Evolutionary conservation across 2,329 filamentous ascomycete species (phyloP), one percentile per base, ranked within the genome.

Genomic region (Dactylella cylindrospora): DNA sequence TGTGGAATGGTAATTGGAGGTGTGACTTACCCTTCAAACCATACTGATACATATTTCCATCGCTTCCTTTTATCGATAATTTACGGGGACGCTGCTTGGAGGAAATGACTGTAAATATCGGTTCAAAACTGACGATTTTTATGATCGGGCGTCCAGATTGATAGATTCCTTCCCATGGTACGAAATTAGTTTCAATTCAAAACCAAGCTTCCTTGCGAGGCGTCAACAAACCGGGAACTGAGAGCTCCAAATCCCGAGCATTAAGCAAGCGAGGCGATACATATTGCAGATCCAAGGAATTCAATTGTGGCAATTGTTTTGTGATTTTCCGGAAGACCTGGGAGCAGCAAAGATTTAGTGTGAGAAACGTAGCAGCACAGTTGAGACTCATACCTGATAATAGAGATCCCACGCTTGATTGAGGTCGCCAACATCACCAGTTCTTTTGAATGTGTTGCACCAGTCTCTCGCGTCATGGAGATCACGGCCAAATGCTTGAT

Each of bases 401-500:
- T 99, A 99, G 10, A 98, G 81, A 74, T 99, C 94, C 93, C 93
- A 99, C 5, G 93, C 93, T 73, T 95, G 90, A 71, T 97, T 98
- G 38, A 98, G 81, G 72, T 99, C 94, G 40, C 88, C 91, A 62
- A 93, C 84, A 70, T 98, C 93, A 44, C 84, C 80, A n/a, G 88
- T 93, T 32, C 83, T 82, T 69, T 88, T 85, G 74, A 95, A 98
- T 47, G 94, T 88, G 65, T 88, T 84, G 72, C 93, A 98, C 85
- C 93, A 98, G 68, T 97, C 90, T 62, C 89, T 85, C 6, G 93
- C 94, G 73, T 99, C 94, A 59, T 88, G 86, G 17, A 99, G 80
- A 71, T 98, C 94, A 25, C 94, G 85, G 0, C 93, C 93, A 71
- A 99, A 99, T 0, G 93, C 91, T 71, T 98, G 94, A 1, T 90